Percentiles rank a stretch among this genome's conserved stretches.
These are phyloP conservation scores for Tolypocladium tundrense DNA, from an alignment of 2,329 filamentous ascomycete species.

Conservation along the genomic window DNA sequence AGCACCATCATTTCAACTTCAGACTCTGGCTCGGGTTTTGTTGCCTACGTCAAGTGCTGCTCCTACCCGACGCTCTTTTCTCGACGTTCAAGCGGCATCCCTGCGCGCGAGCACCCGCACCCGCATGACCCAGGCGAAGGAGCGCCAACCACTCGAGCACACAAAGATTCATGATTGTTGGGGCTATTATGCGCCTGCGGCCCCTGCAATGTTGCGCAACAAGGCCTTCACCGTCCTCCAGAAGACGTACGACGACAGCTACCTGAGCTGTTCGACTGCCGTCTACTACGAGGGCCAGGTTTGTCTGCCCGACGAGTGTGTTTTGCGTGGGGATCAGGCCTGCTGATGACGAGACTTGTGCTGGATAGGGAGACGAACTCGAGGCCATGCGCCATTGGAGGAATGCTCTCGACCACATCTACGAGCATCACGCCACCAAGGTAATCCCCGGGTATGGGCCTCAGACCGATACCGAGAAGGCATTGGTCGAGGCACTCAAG, in stretches of 20 bases:
- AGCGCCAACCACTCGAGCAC: background rate
- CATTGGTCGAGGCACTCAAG: conserved; percentile 69
- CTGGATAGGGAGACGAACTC: conserved; percentile 67
- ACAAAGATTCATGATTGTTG: background rate
- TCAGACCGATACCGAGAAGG: conserved; percentile 72
- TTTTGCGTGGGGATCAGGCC: background rate
- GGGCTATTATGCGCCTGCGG: background rate
- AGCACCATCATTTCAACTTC: background rate
- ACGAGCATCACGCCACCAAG: conserved; percentile 72
- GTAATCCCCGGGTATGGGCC: conserved; percentile 59
- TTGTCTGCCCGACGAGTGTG: background rate
- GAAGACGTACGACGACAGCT: conserved; percentile 96
- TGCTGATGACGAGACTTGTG: background rate
- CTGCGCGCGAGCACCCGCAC: background rate
- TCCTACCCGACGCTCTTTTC: background rate
- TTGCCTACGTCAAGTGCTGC: background rate
- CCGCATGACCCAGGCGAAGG: background rate
- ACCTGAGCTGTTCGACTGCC: conserved; percentile 87
- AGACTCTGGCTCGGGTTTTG: background rate
- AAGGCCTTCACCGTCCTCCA: conserved; percentile 63
- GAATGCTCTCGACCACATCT: conserved; percentile 77
- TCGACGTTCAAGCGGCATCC: background rate
- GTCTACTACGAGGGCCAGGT: conserved; percentile 95
- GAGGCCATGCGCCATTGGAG: conserved; percentile 90
- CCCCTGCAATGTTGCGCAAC: conserved; percentile 40